Evolutionary conservation across 495 filamentous ascomycete species (phyloP), one percentile per base, ranked within the genome.

Genomic region (Talaromyces stipitatus): DNA sequence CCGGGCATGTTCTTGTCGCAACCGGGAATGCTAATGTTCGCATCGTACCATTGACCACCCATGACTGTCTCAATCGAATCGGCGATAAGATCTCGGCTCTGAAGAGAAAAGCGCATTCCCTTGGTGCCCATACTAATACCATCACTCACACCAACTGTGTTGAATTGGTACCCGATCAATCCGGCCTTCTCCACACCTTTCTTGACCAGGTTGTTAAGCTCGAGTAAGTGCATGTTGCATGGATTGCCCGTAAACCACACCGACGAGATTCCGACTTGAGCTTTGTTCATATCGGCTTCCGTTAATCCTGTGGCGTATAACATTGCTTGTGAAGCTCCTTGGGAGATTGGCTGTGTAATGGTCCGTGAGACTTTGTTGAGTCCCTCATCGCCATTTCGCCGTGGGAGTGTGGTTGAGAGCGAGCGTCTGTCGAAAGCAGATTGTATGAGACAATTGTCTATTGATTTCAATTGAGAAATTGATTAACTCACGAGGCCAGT

Each of bases 1-100:
- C 94, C 94, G 6, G 94, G 94, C 95, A 98, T 97, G 73, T 98
- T 98, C 85, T 98, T 98, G 79, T 98, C 95, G 72, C 94, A 98
- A 38, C 94, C 94, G n/a, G 94, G 94, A 63, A 98, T 89, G 18
- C 90, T 95, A 67, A 98, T 90, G 69, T 97, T 97, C 66, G 89
- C 94, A 72, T 98, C 94, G 69, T 98, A 98, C 95, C 94, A 98
- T 78, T 98, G 94, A 11, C 90, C 94, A 50, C 90, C 83, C 94
- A 98, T 98, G 38, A 97, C 94, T 6, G 95, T 97, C 80, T 98
- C 95, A 63, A 98, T 94, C 30, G 88, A 92, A 72, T 98, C 95
- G 60, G 94, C 94, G 65, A 98, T 98, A 60, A 98, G 78, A 68
- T 98, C 94, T 66, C 94, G 80, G 57, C 89, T 94, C 74, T 97